A percentile compares a stretch with the other conserved stretches of the same genome.
Conservation (phyloP, 306 rosid genomes). For the Pyrus bretschneideri region DNA sequence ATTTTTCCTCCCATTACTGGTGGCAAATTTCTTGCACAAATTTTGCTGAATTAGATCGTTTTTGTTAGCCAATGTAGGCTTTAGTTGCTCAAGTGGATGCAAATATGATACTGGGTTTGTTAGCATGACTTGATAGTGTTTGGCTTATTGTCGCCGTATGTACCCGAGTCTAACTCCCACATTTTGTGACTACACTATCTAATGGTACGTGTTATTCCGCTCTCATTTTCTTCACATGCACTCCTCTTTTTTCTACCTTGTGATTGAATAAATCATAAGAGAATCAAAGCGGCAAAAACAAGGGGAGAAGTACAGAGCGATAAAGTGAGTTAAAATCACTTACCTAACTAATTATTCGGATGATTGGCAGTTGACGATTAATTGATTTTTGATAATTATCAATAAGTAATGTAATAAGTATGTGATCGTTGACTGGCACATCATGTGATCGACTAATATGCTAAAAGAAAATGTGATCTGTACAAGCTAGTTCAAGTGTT, state of each 20-base stretch:
- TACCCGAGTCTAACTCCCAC: neutral
- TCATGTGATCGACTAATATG: too few relatives aligned
- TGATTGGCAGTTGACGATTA: neutral
- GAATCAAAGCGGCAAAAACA: too few relatives aligned
- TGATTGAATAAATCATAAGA: too few relatives aligned
- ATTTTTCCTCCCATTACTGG: neutral
- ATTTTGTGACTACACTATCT: neutral
- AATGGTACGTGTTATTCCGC: neutral
- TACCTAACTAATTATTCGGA: neutral
- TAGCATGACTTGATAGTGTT: neutral
- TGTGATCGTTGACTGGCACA: too few relatives aligned
- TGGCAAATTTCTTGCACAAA: neutral
- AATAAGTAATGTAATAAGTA: neutral
- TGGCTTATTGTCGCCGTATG: neutral
- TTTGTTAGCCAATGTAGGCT: constrained; percentile 1
- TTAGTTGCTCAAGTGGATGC: neutral
- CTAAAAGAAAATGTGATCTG: too few relatives aligned
- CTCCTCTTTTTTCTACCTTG: too few relatives aligned
- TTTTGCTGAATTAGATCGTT: constrained; percentile 1
- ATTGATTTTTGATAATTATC: neutral
- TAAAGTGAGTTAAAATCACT: neutral
- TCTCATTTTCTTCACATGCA: too few relatives aligned
- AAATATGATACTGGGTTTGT: neutral
- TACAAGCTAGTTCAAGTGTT: too few relatives aligned
- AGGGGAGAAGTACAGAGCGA: too few relatives aligned